Conservation (phyloP, 1,284 basidiomycete genomes). For the Leccinum fallax region DNA sequence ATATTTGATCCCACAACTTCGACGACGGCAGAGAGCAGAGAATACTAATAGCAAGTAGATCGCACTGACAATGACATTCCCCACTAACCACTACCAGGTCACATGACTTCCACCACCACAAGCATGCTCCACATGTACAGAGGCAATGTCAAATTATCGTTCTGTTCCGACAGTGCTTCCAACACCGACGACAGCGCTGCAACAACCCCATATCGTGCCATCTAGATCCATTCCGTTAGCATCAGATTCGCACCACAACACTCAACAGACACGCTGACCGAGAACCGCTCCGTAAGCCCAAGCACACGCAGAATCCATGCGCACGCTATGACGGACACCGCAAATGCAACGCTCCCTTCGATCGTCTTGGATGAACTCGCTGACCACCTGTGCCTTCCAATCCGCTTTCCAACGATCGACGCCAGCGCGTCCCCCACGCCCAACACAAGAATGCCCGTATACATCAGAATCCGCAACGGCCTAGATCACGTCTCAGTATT, state of each 20-base stretch:
- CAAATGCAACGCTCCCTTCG: constrained; percentile 88
- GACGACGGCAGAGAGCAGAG: background rate
- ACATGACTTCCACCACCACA: constrained; percentile 46
- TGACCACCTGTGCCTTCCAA: constrained; percentile 86
- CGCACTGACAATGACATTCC: constrained; percentile 16
- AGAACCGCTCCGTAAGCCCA: constrained; percentile 73
- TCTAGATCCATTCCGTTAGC: constrained; percentile 41
- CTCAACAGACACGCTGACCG: constrained; percentile 51
- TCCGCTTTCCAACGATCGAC: constrained; percentile 86
- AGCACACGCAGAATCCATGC: constrained; percentile 73
- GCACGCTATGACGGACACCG: constrained; percentile 66
- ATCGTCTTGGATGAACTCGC: constrained; percentile 84
- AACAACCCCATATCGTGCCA: constrained; percentile 56
- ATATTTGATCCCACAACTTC: background rate
- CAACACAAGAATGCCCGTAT: constrained; percentile 89
- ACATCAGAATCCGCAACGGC: constrained; percentile 70
- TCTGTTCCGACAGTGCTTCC: constrained; percentile 89
- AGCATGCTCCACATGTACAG: constrained; percentile 87
- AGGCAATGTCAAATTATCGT: constrained; percentile 92
- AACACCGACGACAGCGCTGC: constrained; percentile 68
- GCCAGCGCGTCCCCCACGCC: constrained; percentile 96
- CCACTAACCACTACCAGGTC: constrained; percentile 28
- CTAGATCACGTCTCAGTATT: constrained; percentile 41
- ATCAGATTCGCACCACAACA: constrained; percentile 4
- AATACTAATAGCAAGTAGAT: constrained; percentile 7